Evolutionary conservation across 2,329 filamentous ascomycete genomes (phyloP).

Genomic region (Davidsoniella neocaledoniae): DNA sequence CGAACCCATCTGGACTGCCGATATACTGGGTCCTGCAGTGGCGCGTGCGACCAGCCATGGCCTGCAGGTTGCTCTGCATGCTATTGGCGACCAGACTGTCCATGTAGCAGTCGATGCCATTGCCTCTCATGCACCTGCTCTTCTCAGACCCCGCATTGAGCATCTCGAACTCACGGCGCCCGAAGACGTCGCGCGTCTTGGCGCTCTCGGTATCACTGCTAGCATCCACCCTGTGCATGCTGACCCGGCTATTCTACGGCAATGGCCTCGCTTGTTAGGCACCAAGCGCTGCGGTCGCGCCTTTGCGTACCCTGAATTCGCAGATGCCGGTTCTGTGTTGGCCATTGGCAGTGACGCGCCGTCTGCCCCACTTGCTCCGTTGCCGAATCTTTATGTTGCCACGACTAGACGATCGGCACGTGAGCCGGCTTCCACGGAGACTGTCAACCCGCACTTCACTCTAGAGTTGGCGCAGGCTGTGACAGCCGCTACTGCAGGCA

Average conservation of each 20-base stretch:
- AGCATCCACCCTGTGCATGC: slow-evolving; percentile 42
- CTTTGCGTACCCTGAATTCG: slow-evolving; percentile 47
- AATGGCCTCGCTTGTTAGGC: slow-evolving; percentile 43
- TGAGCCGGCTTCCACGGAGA: slow-evolving; percentile 25
- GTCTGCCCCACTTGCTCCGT: slow-evolving; percentile 36
- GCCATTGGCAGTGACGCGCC: slow-evolving; percentile 44
- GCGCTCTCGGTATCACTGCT: slow-evolving; percentile 41
- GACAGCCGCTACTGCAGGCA: slow-evolving; percentile 35
- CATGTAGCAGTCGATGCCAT: slow-evolving; percentile 40
- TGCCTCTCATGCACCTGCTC: slow-evolving; percentile 24
- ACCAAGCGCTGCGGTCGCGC: slow-evolving; percentile 35
- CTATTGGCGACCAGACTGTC: slow-evolving; percentile 46
- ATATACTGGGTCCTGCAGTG: slow-evolving; percentile 36
- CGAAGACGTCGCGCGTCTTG: slow-evolving; percentile 38
- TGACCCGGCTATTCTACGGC: slow-evolving; percentile 42
- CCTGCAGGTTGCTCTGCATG: slow-evolving; percentile 46
- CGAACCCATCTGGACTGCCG: slow-evolving; percentile 37
- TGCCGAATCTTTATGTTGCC: slow-evolving; percentile 41
- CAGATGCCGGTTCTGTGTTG: slow-evolving; percentile 33
- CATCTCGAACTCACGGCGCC: slow-evolving; percentile 43
- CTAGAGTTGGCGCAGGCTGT: slow-evolving; percentile 37
- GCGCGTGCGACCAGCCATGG: slow-evolving; percentile 33
- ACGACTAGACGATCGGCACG: slow-evolving; percentile 39
- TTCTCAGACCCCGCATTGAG: slow-evolving; percentile 43
- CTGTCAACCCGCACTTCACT: slow-evolving; percentile 35